A percentile compares a stretch with the other conserved stretches of the same genome.
Conservation (phyloP, 1,284 basidiomycete species). For the Filobasidium uniguttulatum region DNA sequence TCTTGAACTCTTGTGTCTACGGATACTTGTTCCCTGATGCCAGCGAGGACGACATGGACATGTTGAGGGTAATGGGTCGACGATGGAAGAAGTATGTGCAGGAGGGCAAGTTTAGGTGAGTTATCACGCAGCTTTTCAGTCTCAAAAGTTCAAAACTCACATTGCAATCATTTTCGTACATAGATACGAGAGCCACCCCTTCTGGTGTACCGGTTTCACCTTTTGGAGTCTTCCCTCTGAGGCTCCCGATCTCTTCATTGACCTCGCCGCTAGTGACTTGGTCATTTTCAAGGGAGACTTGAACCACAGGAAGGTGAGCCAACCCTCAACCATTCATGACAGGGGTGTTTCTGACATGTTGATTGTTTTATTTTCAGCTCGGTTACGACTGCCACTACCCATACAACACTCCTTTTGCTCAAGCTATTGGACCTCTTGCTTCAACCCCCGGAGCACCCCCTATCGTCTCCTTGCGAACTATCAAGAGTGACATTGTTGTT, state of each 20-base stretch:
- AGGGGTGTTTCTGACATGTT: background rate
- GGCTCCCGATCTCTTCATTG: slow-evolving; percentile 85
- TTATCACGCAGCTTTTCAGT: slow-evolving; percentile 57
- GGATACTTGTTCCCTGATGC: slow-evolving; percentile 75
- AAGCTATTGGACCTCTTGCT: slow-evolving; percentile 88
- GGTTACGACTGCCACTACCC: slow-evolving; percentile 91
- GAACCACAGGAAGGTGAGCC: slow-evolving; percentile 55
- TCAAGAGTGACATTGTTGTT: slow-evolving; percentile 65
- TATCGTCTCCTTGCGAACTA: slow-evolving; percentile 67
- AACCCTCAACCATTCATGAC: background rate
- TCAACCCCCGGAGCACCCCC: slow-evolving; percentile 77
- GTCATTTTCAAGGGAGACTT: slow-evolving; percentile 95
- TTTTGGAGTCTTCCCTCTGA: slow-evolving; percentile 83
- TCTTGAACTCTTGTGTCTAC: slow-evolving; percentile 72
- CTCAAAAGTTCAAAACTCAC: slow-evolving; percentile 88
- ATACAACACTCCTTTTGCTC: slow-evolving; percentile 73
- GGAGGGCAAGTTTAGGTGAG: slow-evolving; percentile 69
- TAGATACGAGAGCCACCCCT: slow-evolving; percentile 58
- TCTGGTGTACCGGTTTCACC: slow-evolving; percentile 92
- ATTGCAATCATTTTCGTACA: slow-evolving; percentile 87
- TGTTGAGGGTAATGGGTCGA: slow-evolving; percentile 62
- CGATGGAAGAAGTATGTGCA: slow-evolving; percentile 96
- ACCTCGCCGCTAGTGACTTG: slow-evolving; percentile 77
- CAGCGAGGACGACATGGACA: slow-evolving; percentile 64
- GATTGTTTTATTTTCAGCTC: slow-evolving; percentile 39